Evolutionary conservation across 306 rosid genomes (phyloP).

Genomic region (Castanopsis chinensis): DNA sequence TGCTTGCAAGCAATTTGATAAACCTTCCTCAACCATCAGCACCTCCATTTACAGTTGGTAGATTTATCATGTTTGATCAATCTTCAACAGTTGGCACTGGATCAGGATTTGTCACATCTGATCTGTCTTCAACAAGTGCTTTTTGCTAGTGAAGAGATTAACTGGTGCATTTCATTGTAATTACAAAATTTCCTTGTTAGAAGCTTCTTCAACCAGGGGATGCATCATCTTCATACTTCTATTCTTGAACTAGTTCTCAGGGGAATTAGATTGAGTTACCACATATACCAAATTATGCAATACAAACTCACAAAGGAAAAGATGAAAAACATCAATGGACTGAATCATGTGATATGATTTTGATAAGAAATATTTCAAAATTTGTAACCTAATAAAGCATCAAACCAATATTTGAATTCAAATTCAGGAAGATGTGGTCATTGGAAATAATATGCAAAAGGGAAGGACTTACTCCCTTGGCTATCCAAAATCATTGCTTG

Average conservation of each 20-base stretch:
- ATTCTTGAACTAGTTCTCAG: not conserved
- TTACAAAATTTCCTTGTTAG: not conserved
- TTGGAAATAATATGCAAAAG: too few relatives aligned
- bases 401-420: too few relatives aligned
- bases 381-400: too few relatives aligned
- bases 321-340: too few relatives aligned
- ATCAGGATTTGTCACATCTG: not conserved
- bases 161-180: not conserved
- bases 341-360: too few relatives aligned
- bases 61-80: not conserved
- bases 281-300: not conserved
- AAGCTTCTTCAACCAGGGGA: not conserved
- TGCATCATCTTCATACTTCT: not conserved
- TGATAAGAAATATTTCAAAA: too few relatives aligned
- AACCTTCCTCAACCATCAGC: constrained; percentile 20
- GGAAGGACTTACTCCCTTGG: too few relatives aligned
- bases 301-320: not conserved
- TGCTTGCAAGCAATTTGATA: constrained; percentile 23
- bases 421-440: too few relatives aligned
- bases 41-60: constrained; percentile 29
- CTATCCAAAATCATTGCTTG: too few relatives aligned
- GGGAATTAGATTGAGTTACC: not conserved
- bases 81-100: not conserved
- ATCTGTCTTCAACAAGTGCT: not conserved
- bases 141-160: not conserved